Evolutionary conservation across 371 early-diverging fungal species (phyloP).

Genomic region (Mucor sp.): DNA sequence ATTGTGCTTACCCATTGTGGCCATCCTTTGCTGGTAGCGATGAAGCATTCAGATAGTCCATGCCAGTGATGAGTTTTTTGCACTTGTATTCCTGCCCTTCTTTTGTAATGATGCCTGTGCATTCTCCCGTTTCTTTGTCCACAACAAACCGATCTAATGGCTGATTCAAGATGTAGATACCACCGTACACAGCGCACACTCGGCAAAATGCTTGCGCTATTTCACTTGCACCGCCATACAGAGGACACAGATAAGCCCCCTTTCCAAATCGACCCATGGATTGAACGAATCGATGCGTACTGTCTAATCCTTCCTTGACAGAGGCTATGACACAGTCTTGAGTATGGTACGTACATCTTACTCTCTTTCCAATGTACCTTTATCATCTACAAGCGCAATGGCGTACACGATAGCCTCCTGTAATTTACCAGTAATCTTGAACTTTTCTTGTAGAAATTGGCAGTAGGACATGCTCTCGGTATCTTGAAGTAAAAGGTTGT

Average conservation of each 20-base stretch:
- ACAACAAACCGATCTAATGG: conserved; percentile 39
- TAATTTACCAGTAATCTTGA: conserved; percentile 69
- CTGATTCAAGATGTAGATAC: conserved; percentile 80
- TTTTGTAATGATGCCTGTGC: conserved; percentile 46
- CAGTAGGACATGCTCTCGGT: conserved; percentile 35
- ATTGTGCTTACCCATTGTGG: conserved; percentile 24
- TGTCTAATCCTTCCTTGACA: conserved; percentile 63
- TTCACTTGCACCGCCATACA: conserved; percentile 93
- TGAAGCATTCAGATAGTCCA: conserved; percentile 52
- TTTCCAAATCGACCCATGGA: conserved; percentile 90
- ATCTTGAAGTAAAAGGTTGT: conserved; percentile 33
- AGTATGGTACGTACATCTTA: background rate
- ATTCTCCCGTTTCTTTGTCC: conserved; percentile 36
- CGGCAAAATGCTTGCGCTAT: conserved; percentile 92
- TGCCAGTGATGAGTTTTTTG: conserved; percentile 50
- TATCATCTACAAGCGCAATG: conserved; percentile 63
- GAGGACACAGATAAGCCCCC: conserved; percentile 78
- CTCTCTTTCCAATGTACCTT: conserved; percentile 22
- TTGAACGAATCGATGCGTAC: conserved; percentile 68
- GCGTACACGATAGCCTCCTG: conserved; percentile 71
- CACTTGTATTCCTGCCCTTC: conserved; percentile 51
- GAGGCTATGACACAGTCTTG: conserved; percentile 32
- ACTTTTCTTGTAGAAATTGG: conserved; percentile 59
- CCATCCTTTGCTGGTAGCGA: conserved; percentile 34
- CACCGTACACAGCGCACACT: conserved; percentile 88